These are phyloP conservation scores for Dictyostelium purpureum DNA, from an alignment of 78 protist genomes.

Conservation along the genomic window DNA sequence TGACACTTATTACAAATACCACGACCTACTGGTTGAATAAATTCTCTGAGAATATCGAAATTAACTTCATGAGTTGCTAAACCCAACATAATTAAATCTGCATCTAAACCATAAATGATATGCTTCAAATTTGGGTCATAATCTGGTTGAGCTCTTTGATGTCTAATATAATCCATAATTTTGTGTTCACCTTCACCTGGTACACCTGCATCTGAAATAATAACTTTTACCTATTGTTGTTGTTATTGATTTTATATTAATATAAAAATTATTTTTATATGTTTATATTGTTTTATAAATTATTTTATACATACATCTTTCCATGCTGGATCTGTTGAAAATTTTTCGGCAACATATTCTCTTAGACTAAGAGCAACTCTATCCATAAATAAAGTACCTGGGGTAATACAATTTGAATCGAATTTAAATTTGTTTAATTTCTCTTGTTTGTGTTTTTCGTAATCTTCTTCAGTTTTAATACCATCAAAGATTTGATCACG, in stretches of 20 bases:
- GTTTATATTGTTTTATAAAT: neutral
- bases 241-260: neutral
- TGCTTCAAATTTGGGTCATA: constrained; percentile 88
- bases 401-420: constrained; percentile 97
- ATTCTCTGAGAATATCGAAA: constrained; percentile 94
- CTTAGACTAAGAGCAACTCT: constrained; percentile 81
- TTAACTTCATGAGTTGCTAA: constrained; percentile 98
- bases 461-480: neutral
- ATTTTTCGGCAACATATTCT: constrained; percentile 77
- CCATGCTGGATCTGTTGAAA: constrained; percentile 82
- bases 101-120: constrained; percentile 95
- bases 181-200: constrained; percentile 98
- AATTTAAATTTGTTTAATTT: neutral
- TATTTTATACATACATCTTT: constrained; percentile 22
- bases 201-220: constrained; percentile 70
- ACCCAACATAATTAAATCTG: constrained; percentile 98
- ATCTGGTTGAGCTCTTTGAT: constrained; percentile 76
- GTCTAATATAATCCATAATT: constrained; percentile 94
- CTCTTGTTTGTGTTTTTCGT: constrained; percentile 9
- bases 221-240: constrained; percentile 39
- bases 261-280: neutral
- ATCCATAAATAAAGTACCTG: constrained; percentile 97
- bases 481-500: neutral
- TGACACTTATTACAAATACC: constrained; percentile 6
- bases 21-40: constrained; percentile 16